Evolutionary conservation across 768 basidiomycete genomes (phyloP), one percentile per base, ranked within the genome.

Genomic region (Cytidiella melzeri): DNA sequence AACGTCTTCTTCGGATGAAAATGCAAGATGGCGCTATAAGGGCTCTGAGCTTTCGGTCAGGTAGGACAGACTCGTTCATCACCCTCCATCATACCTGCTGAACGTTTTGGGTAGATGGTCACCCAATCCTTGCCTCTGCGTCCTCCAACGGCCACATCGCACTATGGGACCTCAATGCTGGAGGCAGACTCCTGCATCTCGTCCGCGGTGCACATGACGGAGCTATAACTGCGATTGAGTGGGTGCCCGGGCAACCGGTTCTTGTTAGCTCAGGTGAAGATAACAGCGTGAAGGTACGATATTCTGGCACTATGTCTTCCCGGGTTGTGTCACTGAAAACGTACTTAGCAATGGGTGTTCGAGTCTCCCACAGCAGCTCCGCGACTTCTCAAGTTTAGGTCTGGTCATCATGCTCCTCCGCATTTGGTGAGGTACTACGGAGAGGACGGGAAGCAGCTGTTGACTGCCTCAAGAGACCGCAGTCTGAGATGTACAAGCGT

Each of bases 341-440:
- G 27, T 4, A 2, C 24, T 30, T 60, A 97, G 94, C 94, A 99
- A 93, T 98, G 95, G 94, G 63, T 95, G 19, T 94, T 95, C 58
- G 96, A 98, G 60, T 89, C 93, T 0, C 91, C 92, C 0, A 87
- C 88, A 0, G 73, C 86, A 1, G 72, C 88, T 20, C 95, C 96
- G 1, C 79, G 91, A 48, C 71, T 98, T 10, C 76, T 97, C 21
- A 98, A 97, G 71, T 91, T 80, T 64, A 81, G 96, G 41, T 86
- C 91, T 0, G 96, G 96, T 28, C 96, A 99, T 60, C 87, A 87
- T 55, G 76, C 82, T 1, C 92, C 96, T 15, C 93, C 93, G 0
- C 86, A 93, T 61, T 73, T 93, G 18, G 91, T 99, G 43, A 77
- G 94, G 48, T 97, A 92, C 66, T 97, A 96, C 64, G 95, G 94